phyloP scores from a whole-genome alignment of 192 early-diverging fungal species.

The Oehlia diaphana region DNA sequence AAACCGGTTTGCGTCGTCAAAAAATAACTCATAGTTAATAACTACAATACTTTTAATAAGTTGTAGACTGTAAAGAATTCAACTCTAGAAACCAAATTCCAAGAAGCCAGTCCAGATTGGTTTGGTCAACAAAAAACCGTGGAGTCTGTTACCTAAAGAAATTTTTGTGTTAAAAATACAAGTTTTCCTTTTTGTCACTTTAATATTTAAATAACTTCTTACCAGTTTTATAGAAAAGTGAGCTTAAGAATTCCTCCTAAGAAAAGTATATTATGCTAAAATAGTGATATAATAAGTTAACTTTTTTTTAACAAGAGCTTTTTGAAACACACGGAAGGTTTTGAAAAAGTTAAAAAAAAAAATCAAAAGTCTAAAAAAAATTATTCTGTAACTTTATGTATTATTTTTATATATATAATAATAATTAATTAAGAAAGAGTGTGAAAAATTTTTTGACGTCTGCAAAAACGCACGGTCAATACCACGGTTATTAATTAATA shows the following conservation, averaged over 20 bases:
- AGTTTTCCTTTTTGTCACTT: background rate
- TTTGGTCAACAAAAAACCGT: background rate
- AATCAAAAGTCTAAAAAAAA: background rate
- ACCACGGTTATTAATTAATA: background rate
- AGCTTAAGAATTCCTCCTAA: background rate
- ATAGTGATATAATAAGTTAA: background rate
- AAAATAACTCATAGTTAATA: background rate
- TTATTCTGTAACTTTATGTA: background rate
- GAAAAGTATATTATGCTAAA: background rate
- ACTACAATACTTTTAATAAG: background rate
- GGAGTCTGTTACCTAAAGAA: background rate
- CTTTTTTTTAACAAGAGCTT: background rate
- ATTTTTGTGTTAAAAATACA: background rate
- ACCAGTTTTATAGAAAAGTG: background rate
- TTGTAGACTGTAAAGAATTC: background rate
- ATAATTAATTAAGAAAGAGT: background rate
- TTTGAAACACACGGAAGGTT: background rate
- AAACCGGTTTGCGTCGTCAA: background rate
- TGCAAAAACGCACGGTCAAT: background rate
- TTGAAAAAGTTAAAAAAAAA: background rate
- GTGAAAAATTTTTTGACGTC: background rate
- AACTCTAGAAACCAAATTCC: background rate
- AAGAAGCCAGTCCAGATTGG: background rate
- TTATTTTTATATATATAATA: background rate
- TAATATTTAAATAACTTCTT: background rate